These are phyloP conservation scores for Dendrobium chrysotoxum DNA, from an alignment of 106 monocot species.

Conservation along the genomic window DNA sequence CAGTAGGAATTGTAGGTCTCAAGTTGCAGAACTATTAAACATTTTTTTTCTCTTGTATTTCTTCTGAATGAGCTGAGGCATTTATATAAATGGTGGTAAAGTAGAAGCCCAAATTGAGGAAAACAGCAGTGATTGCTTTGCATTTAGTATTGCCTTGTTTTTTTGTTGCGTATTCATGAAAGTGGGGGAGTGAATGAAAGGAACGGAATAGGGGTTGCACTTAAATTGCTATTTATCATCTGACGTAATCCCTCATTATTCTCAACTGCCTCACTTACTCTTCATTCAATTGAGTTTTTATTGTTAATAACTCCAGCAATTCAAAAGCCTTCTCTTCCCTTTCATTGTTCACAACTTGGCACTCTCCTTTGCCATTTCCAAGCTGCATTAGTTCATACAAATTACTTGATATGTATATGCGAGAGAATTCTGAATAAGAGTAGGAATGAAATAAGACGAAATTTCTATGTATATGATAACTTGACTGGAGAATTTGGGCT, in stretches of 20 bases:
- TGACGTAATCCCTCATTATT: slow-evolving; percentile 20
- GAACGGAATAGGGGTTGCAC: background rate
- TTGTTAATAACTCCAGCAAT: slow-evolving; percentile 4
- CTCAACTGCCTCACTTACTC: slow-evolving; percentile 35
- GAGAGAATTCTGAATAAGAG: background rate
- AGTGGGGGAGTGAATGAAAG: background rate
- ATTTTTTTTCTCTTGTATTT: background rate
- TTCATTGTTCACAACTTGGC: slow-evolving; percentile 4
- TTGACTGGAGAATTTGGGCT: slow-evolving; percentile 20
- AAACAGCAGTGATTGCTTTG: background rate
- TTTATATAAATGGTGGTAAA: background rate
- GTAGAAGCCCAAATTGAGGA: background rate
- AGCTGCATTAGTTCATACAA: background rate
- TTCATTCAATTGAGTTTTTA: slow-evolving; percentile 21
- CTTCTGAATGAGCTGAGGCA: background rate
- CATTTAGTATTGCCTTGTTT: background rate
- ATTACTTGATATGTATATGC: background rate
- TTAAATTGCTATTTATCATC: slow-evolving; percentile 25
- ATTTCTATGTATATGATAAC: background rate
- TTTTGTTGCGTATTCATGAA: background rate
- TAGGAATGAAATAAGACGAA: background rate
- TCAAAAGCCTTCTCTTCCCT: slow-evolving; percentile 2
- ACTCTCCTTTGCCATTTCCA: background rate
- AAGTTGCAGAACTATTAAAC: background rate
- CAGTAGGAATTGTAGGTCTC: background rate